Conservation (phyloP, 176 grass and related monocot species). For the Carex myosuroides region DNA sequence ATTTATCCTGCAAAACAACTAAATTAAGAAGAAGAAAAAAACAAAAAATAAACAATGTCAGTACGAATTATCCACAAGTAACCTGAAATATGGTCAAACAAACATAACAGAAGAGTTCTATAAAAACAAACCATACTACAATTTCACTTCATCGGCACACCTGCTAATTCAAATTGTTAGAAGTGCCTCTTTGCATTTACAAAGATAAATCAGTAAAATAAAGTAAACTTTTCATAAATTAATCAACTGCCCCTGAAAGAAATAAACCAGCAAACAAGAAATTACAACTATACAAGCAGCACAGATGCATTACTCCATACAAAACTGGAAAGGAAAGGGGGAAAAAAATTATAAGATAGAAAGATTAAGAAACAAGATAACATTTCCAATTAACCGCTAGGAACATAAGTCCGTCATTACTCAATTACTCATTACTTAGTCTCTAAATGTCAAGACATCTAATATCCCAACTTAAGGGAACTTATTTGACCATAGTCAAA, state of each 20-base stretch:
- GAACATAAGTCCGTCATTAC: conserved; percentile 27
- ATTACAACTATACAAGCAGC: background rate
- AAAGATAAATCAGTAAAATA: background rate
- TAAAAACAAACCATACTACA: conserved; percentile 48
- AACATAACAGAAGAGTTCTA: conserved; percentile 27
- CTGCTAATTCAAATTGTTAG: conserved; percentile 35
- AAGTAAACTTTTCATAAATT: background rate
- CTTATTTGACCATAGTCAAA: conserved; percentile 46
- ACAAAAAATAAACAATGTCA: conserved; percentile 23
- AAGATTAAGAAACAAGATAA: conserved; percentile 14
- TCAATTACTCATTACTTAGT: conserved; percentile 31
- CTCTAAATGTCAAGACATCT: conserved; percentile 46
- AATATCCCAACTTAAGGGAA: conserved; percentile 39
- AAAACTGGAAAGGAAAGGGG: conserved; percentile 21
- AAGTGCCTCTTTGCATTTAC: background rate
- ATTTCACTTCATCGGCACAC: conserved; percentile 38
- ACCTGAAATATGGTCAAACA: conserved; percentile 33
- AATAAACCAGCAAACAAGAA: conserved; percentile 3
- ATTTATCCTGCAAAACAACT: conserved; percentile 67
- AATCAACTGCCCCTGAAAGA: background rate
- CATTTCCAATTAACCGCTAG: conserved; percentile 11
- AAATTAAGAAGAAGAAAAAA: conserved; percentile 34
- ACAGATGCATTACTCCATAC: conserved; percentile 5
- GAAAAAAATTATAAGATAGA: background rate
- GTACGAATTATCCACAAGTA: conserved; percentile 37